Evolutionary conservation across 2,329 filamentous ascomycete species (phyloP).

Genomic region (Fusarium sp.): DNA sequence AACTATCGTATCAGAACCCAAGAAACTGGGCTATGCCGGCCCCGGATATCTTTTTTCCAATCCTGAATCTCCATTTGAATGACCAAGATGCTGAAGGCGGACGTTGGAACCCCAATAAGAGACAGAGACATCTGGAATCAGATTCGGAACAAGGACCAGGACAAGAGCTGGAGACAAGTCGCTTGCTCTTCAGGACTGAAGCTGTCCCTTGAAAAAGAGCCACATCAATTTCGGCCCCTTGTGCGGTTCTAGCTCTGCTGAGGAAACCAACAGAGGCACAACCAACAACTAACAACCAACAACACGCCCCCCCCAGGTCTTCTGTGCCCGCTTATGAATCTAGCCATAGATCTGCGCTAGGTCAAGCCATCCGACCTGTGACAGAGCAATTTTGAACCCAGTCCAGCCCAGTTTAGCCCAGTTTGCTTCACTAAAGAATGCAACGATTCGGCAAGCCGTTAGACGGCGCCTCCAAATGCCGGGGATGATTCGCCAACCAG

Average conservation of each 20-base stretch:
- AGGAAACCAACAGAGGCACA: constrained; percentile 19
- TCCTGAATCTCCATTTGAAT: constrained; percentile 1
- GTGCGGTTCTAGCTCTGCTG: constrained; percentile 10
- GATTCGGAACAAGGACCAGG: neutral
- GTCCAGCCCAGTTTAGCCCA: constrained; percentile 2
- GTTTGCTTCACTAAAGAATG: constrained; percentile 22
- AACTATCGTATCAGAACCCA: neutral
- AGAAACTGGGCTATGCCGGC: constrained; percentile 3
- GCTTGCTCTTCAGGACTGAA: constrained; percentile 21
- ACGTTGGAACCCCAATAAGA: constrained; percentile 6
- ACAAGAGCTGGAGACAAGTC: neutral
- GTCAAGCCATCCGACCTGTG: constrained; percentile 34
- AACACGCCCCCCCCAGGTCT: constrained; percentile 12
- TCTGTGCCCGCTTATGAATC: constrained; percentile 32
- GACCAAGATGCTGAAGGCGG: constrained; percentile 9
- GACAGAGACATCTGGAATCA: constrained; percentile 6
- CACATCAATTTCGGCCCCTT: constrained; percentile 12
- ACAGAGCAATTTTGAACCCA: constrained; percentile 6
- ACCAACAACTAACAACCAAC: constrained; percentile 8
- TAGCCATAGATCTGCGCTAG: constrained; percentile 38
- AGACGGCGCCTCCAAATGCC: constrained; percentile 29
- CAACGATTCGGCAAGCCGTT: constrained; percentile 35
- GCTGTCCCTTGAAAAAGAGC: neutral
- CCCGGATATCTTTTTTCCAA: constrained; percentile 10
- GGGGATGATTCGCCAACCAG: constrained; percentile 19